These are phyloP conservation scores for Blumeriella jaapii DNA, from an alignment of 2,329 filamentous ascomycete genomes.

Conservation along the genomic window DNA sequence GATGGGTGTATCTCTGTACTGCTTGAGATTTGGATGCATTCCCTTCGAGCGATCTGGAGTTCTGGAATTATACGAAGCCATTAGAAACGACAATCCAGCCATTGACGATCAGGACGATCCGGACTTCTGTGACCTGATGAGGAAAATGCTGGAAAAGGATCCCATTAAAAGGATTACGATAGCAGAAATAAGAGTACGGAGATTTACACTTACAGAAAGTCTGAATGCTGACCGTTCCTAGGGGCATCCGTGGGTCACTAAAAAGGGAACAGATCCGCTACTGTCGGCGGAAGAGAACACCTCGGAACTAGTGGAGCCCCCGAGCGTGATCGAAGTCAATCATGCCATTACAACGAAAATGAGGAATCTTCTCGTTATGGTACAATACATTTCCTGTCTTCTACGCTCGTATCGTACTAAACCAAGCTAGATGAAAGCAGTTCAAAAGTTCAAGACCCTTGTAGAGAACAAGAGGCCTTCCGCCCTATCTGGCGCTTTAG, in stretches of 20 bases:
- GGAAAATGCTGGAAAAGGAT: constrained; percentile 69
- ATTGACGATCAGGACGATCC: constrained; percentile 54
- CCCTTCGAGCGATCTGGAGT: constrained; percentile 74
- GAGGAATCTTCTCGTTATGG: constrained; percentile 73
- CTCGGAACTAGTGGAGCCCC: constrained; percentile 63
- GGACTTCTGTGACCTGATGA: constrained; percentile 64
- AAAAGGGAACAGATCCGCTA: constrained; percentile 62
- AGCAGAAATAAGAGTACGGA: constrained; percentile 63
- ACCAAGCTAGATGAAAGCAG: constrained; percentile 64
- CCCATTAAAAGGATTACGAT: constrained; percentile 75
- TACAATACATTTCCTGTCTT: constrained; percentile 30
- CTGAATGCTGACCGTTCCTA: constrained; percentile 29
- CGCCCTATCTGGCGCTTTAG: constrained; percentile 47
- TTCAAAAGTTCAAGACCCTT: constrained; percentile 74
- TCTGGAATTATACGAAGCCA: constrained; percentile 81
- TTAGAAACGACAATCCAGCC: constrained; percentile 56
- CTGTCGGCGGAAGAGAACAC: constrained; percentile 80
- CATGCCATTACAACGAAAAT: constrained; percentile 86
- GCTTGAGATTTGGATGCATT: constrained; percentile 76
- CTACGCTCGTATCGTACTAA: constrained; percentile 6
- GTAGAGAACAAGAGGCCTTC: constrained; percentile 43
- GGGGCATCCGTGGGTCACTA: constrained; percentile 92
- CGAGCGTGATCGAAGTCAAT: constrained; percentile 83
- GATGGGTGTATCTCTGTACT: constrained; percentile 93
- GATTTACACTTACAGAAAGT: not conserved